Base-by-base conservation (phyloP, 495 filamentous ascomycete species). In the Astrocystis sublimbata region DNA sequence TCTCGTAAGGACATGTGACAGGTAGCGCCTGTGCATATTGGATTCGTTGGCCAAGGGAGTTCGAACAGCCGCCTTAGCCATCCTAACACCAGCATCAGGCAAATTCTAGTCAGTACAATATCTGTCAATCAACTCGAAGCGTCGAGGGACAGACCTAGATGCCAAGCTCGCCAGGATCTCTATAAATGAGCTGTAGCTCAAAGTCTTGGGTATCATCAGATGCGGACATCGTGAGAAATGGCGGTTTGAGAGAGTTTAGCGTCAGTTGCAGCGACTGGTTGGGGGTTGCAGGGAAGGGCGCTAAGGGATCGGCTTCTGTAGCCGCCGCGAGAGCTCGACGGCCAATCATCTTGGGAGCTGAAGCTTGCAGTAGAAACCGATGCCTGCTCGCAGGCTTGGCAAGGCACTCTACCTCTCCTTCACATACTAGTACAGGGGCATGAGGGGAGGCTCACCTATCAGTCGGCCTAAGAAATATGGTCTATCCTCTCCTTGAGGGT, bases 251-350 rank as follows among this genome's bases (percentile, higher is more conserved):
- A 17, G 31, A 3, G 38, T 26, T 33, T 57, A 45, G 54, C 28
- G 54, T 45, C 8, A 5, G 35, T 57, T 56, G 28, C 23, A 45
- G 54, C 8, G 54, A 57, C 54, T 57, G 54, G 54, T 30, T 1
- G 15, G 6, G 23, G 47, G 30, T 10, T 23, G 28, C 30, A 51
- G 47, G 23, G 28, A 17, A 51, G 24, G 38, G 38, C 38, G 38
- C 53, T 56, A 30, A 3, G 30, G 30, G 33, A 15, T 36, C 53
- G 33, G 54, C 43, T 33, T 26, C 9, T 57, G 54, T 57, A 57
- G 28, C 54, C 54, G 54, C 54, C 40, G n/a, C 28, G n/a, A 33
- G 15, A 6, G 40, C 15, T 45, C 45, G 1, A 33, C 15, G 9
- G 54, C 54, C 54, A 57, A 57, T 57, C 40, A 57, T 57, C n/a